Percentiles rank a stretch among this genome's conserved stretches.
phyloP scores from a whole-genome alignment of 202 grass and related monocot genomes.

The Eragrostis tef region DNA sequence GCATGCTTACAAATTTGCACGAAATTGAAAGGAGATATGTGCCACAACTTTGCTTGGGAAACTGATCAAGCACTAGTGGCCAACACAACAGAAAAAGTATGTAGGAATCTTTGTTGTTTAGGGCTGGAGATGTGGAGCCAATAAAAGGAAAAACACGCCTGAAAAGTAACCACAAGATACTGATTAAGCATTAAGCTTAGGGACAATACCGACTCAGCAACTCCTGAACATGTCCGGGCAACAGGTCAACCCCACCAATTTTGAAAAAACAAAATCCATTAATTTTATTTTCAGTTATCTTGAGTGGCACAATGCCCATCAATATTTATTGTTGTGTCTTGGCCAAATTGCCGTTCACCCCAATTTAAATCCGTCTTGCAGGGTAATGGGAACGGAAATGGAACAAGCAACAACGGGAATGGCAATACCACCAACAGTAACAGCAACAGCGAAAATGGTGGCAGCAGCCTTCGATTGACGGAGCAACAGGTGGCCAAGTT shows the following conservation, averaged over 20 bases:
- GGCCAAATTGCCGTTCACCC: background rate
- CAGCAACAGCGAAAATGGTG: constrained; percentile 40
- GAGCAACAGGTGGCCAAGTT: constrained; percentile 88
- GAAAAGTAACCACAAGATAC: constrained; percentile 47
- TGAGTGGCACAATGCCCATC: background rate
- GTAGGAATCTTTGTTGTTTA: constrained; percentile 46
- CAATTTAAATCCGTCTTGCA: constrained; percentile 31
- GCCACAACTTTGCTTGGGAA: constrained; percentile 42
- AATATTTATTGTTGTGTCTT: background rate
- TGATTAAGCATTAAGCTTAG: constrained; percentile 45
- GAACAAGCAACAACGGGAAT: constrained; percentile 37
- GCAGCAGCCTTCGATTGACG: constrained; percentile 62
- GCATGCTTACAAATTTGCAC: constrained; percentile 32
- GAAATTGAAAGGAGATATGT: constrained; percentile 35
- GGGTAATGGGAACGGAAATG: constrained; percentile 45
- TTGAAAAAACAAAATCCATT: background rate
- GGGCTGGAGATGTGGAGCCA: constrained; percentile 14
- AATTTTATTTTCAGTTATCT: background rate
- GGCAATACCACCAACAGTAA: constrained; percentile 11
- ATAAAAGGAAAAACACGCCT: constrained; percentile 49
- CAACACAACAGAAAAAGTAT: constrained; percentile 41
- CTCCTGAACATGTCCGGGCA: constrained; percentile 29
- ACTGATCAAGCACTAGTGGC: constrained; percentile 48
- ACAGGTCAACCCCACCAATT: constrained; percentile 33
- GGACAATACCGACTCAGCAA: constrained; percentile 15